A percentile compares a stretch with the other conserved stretches of the same genome.
Conservation (phyloP, 768 basidiomycete species). For the Agrocybe chaxingu region DNA sequence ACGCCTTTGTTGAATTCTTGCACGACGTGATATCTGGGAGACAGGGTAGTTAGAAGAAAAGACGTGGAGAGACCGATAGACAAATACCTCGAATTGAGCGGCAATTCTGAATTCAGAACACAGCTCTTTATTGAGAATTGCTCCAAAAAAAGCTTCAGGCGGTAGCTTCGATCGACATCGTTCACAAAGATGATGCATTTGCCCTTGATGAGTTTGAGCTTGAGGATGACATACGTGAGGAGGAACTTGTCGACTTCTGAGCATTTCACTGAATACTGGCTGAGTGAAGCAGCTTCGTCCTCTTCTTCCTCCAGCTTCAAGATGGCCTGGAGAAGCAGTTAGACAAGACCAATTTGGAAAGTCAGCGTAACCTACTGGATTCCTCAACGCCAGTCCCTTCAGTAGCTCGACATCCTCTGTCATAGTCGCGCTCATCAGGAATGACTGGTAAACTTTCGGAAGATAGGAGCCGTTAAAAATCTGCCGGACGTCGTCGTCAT, state of each 20-base stretch:
- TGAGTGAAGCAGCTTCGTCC: conserved; percentile 76
- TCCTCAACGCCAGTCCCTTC: conserved; percentile 83
- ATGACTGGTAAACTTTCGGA: conserved; percentile 84
- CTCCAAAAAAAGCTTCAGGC: conserved; percentile 96
- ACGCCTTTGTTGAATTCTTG: conserved; percentile 99
- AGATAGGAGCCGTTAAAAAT: conserved; percentile 66
- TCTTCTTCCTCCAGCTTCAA: conserved; percentile 86
- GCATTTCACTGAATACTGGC: conserved; percentile 84
- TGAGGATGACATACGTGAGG: conserved; percentile 92
- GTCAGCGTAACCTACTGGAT: conserved; percentile 59
- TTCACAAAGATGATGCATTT: conserved; percentile 98
- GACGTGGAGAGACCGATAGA: neutral
- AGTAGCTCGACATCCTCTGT: conserved; percentile 92
- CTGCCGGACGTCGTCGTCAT: conserved; percentile 83
- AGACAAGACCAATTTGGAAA: neutral
- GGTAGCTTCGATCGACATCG: conserved; percentile 90
- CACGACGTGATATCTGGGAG: conserved; percentile 83
- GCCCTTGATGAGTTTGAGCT: conserved; percentile 91
- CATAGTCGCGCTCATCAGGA: conserved; percentile 97
- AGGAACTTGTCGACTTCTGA: conserved; percentile 98
- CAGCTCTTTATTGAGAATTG: conserved; percentile 97
- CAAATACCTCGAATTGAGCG: conserved; percentile 81
- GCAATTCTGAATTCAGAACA: conserved; percentile 93
- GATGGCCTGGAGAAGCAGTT: conserved; percentile 53
- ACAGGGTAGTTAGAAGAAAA: neutral